These are phyloP conservation scores for Xylaria sp. DNA, from an alignment of 2,329 filamentous ascomycete species.

Conservation along the genomic window DNA sequence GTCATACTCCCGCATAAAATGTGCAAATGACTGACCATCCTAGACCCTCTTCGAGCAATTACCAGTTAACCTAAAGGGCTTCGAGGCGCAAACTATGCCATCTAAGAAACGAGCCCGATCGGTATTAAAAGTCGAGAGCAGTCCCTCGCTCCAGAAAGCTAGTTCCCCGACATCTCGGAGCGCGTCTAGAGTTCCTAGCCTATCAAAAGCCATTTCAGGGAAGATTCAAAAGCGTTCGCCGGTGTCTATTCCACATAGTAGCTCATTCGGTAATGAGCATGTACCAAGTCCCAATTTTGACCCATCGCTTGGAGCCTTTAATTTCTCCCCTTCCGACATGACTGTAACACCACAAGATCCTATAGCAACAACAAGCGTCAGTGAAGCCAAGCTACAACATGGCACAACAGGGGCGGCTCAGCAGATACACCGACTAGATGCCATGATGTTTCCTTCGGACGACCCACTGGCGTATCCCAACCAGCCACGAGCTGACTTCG, in stretches of 20 bases:
- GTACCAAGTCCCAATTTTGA: constrained; percentile 41
- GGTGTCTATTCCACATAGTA: constrained; percentile 34
- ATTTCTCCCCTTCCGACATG: constrained; percentile 44
- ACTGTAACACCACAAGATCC: constrained; percentile 44
- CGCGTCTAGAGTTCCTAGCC: constrained; percentile 32
- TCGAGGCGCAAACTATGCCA: constrained; percentile 52
- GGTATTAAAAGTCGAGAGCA: constrained; percentile 51
- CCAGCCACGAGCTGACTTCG: constrained; percentile 74
- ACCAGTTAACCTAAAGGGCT: constrained; percentile 74
- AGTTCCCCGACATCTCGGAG: constrained; percentile 43
- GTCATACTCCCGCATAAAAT: constrained; percentile 47
- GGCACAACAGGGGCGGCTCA: constrained; percentile 50
- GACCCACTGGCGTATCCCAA: constrained; percentile 85
- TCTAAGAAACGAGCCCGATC: constrained; percentile 69
- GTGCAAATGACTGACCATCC: constrained; percentile 37
- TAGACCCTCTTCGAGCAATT: constrained; percentile 86
- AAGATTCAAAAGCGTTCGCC: constrained; percentile 41
- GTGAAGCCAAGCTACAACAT: constrained; percentile 46
- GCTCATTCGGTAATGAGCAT: constrained; percentile 36
- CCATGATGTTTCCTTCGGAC: constrained; percentile 82
- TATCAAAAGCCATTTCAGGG: constrained; percentile 38
- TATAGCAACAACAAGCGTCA: constrained; percentile 42
- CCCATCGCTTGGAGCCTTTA: constrained; percentile 41
- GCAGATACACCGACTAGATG: constrained; percentile 74
- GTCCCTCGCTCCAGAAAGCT: constrained; percentile 46